Evolutionary conservation across 1,139 yeast genomes (phyloP).

Genomic region (Suhomyces atakaporum): DNA sequence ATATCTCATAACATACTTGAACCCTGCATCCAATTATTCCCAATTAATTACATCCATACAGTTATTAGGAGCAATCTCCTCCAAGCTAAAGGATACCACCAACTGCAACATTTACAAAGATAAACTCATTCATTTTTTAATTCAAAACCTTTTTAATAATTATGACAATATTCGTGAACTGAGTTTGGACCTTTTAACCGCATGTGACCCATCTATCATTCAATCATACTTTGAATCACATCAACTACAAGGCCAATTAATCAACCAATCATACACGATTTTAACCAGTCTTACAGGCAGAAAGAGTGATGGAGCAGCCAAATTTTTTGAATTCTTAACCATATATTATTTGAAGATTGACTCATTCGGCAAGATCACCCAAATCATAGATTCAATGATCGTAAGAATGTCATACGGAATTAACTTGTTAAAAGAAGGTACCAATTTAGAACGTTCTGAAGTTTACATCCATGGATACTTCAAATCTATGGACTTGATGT

Average conservation of each 20-base stretch:
- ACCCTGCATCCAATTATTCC: slow-evolving; percentile 73
- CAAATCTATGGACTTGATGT: slow-evolving; percentile 53
- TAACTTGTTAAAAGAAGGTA: slow-evolving; percentile 26
- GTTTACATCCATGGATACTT: slow-evolving; percentile 61
- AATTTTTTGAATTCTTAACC: slow-evolving; percentile 54
- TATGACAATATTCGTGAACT: slow-evolving; percentile 72
- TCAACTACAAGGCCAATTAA: slow-evolving; percentile 6
- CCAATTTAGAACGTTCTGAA: slow-evolving; percentile 23
- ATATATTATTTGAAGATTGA: slow-evolving; percentile 21
- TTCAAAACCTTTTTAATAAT: slow-evolving; percentile 66
- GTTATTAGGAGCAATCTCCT: slow-evolving; percentile 42
- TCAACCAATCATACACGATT: slow-evolving; percentile 8
- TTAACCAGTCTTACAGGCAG: slow-evolving; percentile 59
- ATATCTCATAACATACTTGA: slow-evolving; percentile 44
- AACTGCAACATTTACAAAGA: slow-evolving; percentile 40
- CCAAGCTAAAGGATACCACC: slow-evolving; percentile 12
- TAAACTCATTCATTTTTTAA: slow-evolving; percentile 44
- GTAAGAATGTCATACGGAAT: slow-evolving; percentile 29
- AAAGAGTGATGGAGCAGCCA: slow-evolving; percentile 81
- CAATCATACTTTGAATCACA: slow-evolving; percentile 2
- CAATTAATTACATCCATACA: slow-evolving; percentile 54
- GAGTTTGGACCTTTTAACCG: slow-evolving; percentile 50
- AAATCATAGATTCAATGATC: slow-evolving; percentile 35
- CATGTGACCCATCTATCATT: slow-evolving; percentile 27
- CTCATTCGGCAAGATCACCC: slow-evolving; percentile 16